Conservation (phyloP, 116 monocot genomes). For the Iris pallida region DNA sequence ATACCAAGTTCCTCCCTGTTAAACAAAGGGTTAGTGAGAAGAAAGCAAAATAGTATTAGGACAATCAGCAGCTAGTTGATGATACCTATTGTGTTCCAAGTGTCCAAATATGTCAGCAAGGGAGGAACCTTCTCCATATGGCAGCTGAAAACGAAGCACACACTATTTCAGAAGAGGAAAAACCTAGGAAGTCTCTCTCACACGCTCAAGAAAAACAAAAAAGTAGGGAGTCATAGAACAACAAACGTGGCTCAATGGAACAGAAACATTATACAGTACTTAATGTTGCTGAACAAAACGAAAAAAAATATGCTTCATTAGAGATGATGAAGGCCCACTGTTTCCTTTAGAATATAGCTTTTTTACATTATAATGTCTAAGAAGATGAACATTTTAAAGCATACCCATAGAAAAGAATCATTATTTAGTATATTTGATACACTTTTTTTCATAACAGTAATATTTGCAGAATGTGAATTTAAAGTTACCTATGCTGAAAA, state of each 20-base stretch:
- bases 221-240: neutral
- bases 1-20: conserved; percentile 63
- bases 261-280: neutral
- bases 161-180: neutral
- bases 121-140: conserved; percentile 69
- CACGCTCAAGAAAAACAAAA: neutral
- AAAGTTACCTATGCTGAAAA: no score
- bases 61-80: neutral
- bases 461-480: no score
- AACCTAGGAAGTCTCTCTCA: neutral
- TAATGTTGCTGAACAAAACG: no score
- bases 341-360: no score
- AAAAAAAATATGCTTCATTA: no score
- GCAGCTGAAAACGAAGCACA: conserved; percentile 43
- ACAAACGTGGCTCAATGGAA: neutral
- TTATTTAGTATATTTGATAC: no score
- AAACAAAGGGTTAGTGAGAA: neutral
- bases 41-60: conserved; percentile 2
- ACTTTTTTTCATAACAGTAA: no score
- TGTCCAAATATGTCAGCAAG: conserved; percentile 91
- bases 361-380: no score
- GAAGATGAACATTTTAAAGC: no score
- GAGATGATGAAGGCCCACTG: no score
- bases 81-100: conserved; percentile 74
- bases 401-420: no score